These are phyloP conservation scores for Porphyrellus sp. DNA, from an alignment of 1,284 basidiomycete genomes.

Conservation along the genomic window DNA sequence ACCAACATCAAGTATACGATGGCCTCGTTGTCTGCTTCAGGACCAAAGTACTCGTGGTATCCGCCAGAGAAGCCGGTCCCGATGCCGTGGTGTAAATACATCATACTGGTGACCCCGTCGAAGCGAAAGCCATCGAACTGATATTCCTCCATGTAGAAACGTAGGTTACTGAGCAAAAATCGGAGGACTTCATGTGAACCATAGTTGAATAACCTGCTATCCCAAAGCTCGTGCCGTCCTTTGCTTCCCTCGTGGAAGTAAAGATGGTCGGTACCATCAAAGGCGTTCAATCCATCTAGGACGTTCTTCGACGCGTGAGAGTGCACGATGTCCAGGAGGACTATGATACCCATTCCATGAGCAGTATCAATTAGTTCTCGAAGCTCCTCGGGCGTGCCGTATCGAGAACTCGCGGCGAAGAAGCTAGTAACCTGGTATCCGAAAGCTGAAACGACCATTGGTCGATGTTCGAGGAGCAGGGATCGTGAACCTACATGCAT, in stretches of 20 bases:
- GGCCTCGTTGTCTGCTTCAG: slow-evolving; percentile 80
- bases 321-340: slow-evolving; percentile 95
- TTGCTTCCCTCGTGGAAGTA: slow-evolving; percentile 95
- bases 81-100: slow-evolving; percentile 97
- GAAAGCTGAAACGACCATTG: slow-evolving; percentile 59
- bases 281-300: slow-evolving; percentile 91
- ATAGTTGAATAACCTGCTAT: slow-evolving; percentile 96
- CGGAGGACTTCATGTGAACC: slow-evolving; percentile 90
- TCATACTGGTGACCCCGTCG: slow-evolving; percentile 98
- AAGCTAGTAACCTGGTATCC: slow-evolving; percentile 98
- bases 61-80: slow-evolving; percentile 96
- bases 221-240: slow-evolving; percentile 95
- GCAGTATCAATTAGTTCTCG: slow-evolving; percentile 95
- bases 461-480: slow-evolving; percentile 4
- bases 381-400: slow-evolving; percentile 91
- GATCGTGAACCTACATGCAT: slow-evolving; percentile 71
- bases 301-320: slow-evolving; percentile 99
- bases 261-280: slow-evolving; percentile 93
- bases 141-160: slow-evolving; percentile 95
- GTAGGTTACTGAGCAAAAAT: slow-evolving; percentile 91
- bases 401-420: slow-evolving; percentile 95
- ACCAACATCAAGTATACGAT: slow-evolving; percentile 97
- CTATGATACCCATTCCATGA: slow-evolving; percentile 88
- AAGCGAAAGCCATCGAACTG: slow-evolving; percentile 97
- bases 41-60: slow-evolving; percentile 97